Conservation (phyloP, 257 asterid species). For the Nicotiana obtusifolia region DNA sequence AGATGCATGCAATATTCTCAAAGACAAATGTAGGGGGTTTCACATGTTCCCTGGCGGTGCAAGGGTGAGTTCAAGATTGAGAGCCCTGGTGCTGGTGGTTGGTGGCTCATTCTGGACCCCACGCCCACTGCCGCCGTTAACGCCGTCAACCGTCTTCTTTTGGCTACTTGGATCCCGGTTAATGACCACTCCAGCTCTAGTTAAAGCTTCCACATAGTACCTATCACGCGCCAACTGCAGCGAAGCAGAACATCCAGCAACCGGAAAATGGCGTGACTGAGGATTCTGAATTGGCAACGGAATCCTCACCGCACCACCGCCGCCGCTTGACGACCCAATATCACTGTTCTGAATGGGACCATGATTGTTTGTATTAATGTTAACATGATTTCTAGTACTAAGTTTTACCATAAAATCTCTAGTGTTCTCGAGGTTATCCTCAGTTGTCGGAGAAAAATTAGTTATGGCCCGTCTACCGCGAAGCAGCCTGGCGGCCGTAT, state of each 20-base stretch:
- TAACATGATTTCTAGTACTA: background rate
- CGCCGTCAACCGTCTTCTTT: slow-evolving; percentile 3
- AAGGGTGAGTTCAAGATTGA: slow-evolving; percentile 37
- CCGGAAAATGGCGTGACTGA: background rate
- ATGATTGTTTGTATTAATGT: too few species aligned
- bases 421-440: background rate
- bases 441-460: background rate
- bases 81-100: background rate
- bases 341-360: background rate
- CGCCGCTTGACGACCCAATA: background rate
- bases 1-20: background rate
- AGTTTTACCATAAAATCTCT: background rate
- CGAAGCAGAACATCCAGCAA: background rate
- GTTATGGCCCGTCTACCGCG: background rate
- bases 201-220: slow-evolving; percentile 9
- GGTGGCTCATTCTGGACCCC: slow-evolving; percentile 39
- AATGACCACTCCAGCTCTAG: background rate
- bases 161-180: background rate
- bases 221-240: slow-evolving; percentile 13
- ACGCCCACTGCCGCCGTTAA: slow-evolving; percentile 3
- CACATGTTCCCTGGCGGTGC: slow-evolving; percentile 38
- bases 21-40: background rate
- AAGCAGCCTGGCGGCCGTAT: background rate
- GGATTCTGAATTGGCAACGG: slow-evolving; percentile 7
- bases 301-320: background rate